Evolutionary conservation across 768 basidiomycete species (phyloP), one percentile per base, ranked within the genome.

Genomic region (Chalciporus sphaerocephalus): DNA sequence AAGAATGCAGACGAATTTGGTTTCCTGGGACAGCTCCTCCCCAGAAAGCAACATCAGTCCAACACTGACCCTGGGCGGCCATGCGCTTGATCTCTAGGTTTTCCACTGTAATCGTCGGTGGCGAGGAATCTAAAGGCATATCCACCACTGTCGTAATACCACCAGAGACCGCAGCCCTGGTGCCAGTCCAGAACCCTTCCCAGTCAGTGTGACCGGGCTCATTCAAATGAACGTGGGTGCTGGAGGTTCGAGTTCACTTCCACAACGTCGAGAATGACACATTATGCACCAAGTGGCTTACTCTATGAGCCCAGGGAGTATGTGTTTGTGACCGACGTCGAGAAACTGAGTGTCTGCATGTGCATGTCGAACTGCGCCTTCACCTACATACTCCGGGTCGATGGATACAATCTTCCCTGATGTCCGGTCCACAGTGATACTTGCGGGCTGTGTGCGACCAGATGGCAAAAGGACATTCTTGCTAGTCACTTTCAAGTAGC

Each of bases 61-160:
- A 34, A 80, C 74, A 68, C 57, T 92, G 84, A 2, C 79, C 81
- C 38, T 65, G 56, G 2, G 95, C 91, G 1, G 84, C 87, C 10
- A 62, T 59, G 5, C 80, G 75, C 71, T 98, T 98, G 21, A 69
- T 56, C 37, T 79, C 67, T 9, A 98, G 74, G 59, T 95, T 82
- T 5, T 69, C 69, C 7, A 92, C 76, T 0, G 91, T 93, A 2
- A 92, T 94, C 0, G 96, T 97, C 0, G 96, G 92, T 1, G 95
- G 95, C 43, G 97, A 88, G 2, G 93, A 95, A 66, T 99, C 96
- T 44, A 99, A 73, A 2, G 95, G 96, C 95, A 98, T 99, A 68
- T 98, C 96, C 23, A 97, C 85, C 18, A 98, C 72, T 6, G 92
- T 91, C 6, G 94, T 97, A 15, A 97, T 81, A 6, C 95, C 96